Percentiles rank a stretch among this genome's conserved stretches.
Conservation (phyloP, 306 rosid genomes). For the Luffa acutangula region DNA sequence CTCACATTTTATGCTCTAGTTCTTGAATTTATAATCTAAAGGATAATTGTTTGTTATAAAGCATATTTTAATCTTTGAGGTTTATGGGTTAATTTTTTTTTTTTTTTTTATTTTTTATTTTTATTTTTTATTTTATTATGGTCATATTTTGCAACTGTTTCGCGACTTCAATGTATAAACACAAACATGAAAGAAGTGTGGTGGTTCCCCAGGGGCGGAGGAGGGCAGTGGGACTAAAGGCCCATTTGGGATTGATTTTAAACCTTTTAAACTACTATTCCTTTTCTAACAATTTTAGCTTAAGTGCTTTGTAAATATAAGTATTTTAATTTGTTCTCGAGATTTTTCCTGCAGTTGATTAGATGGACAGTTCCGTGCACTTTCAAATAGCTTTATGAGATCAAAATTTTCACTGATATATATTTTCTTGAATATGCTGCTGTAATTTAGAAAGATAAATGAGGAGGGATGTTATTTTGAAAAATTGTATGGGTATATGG, state of each 20-base stretch:
- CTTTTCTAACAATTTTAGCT: background rate
- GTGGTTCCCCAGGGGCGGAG: background rate
- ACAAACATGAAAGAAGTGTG: background rate
- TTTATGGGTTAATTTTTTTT: background rate
- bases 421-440: background rate
- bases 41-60: background rate
- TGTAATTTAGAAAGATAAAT: background rate
- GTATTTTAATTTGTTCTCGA: background rate
- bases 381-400: background rate
- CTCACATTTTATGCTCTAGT: slow-evolving; percentile 1
- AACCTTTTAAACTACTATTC: background rate
- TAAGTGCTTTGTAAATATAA: background rate
- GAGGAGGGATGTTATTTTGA: background rate
- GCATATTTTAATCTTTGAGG: background rate
- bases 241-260: background rate
- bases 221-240: background rate
- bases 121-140: background rate
- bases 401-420: background rate
- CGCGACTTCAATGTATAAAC: background rate
- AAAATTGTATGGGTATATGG: background rate
- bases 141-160: background rate
- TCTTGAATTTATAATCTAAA: slow-evolving; percentile 1
- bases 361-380: background rate
- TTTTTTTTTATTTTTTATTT: no score
- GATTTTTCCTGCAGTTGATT: background rate